phyloP scores from a whole-genome alignment of 306 rosid species.

The Potentilla sterilis region DNA sequence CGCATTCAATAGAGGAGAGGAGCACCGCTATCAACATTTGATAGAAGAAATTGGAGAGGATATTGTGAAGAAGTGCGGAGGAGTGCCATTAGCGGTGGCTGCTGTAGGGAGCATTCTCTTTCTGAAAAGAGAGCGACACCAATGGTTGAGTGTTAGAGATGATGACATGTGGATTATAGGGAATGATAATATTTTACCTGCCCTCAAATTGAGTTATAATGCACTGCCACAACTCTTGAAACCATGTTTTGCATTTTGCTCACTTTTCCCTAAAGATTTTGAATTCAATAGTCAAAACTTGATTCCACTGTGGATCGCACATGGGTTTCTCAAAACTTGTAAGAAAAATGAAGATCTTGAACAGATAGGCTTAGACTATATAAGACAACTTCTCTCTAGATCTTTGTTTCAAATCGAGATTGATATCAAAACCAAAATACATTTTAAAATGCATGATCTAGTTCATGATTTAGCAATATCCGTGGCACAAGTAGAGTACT shows the following conservation, averaged over 20 bases:
- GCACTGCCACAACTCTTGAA: conserved; percentile 19
- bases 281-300: not conserved
- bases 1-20: not conserved
- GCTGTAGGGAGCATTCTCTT: not conserved
- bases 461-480: not conserved
- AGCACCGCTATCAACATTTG: not conserved
- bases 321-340: not conserved
- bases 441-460: conserved; percentile 11
- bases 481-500: not conserved
- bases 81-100: conserved; percentile 15
- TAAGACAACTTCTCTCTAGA: conserved; percentile 3
- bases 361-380: not conserved
- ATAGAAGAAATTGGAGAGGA: conserved; percentile 12
- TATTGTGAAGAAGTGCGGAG: conserved; percentile 18
- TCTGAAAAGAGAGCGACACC: not conserved
- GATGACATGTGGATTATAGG: not conserved
- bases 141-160: conserved; percentile 9
- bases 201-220: conserved; percentile 15
- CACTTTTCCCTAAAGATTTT: conserved; percentile 5
- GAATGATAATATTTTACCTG: not conserved
- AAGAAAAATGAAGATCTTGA: not conserved
- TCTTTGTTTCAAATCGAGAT: conserved; percentile 3
- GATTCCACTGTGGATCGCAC: conserved; percentile 10
- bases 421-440: not conserved
- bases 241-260: conserved; percentile 13